Conservation (phyloP, 2,329 filamentous ascomycete species). For the Calonectria hongkongensis region DNA sequence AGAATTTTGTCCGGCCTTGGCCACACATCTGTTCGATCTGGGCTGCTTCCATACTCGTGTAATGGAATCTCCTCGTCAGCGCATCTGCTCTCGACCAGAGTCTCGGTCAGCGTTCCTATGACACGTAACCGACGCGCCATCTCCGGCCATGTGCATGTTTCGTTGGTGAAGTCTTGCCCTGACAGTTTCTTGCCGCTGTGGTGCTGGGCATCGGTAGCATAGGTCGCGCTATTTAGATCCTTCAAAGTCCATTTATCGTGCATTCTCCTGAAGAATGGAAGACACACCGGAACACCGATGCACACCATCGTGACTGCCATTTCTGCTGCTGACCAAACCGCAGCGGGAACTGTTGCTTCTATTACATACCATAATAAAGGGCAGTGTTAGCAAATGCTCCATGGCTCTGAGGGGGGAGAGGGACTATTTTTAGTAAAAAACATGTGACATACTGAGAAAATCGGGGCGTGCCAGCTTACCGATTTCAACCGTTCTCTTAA, state of each 20-base stretch:
- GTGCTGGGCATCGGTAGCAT: neutral
- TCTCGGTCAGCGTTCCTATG: neutral
- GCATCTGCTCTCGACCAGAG: neutral
- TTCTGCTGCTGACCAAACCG: constrained; percentile 17
- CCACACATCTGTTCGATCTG: neutral
- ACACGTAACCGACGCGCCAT: constrained; percentile 4
- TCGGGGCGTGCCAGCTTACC: neutral
- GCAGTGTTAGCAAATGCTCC: neutral
- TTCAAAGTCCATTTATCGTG: constrained; percentile 2
- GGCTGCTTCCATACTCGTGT: neutral
- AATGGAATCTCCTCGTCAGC: constrained; percentile 10
- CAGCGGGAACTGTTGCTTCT: constrained; percentile 15
- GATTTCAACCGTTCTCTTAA: constrained; percentile 31
- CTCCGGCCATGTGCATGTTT: neutral
- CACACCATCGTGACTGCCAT: constrained; percentile 21
- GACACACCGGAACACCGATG: constrained; percentile 16
- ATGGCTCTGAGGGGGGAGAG: neutral
- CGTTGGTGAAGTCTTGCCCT: neutral
- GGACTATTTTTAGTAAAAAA: neutral
- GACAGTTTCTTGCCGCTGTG: neutral
- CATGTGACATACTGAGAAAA: constrained; percentile 21
- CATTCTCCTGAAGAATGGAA: constrained; percentile 3
- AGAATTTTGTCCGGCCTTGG: constrained; percentile 6
- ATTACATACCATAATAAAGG: neutral
- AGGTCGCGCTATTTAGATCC: neutral